Conservation (phyloP, 768 basidiomycete genomes). For the Leccinellum rugosiceps region DNA sequence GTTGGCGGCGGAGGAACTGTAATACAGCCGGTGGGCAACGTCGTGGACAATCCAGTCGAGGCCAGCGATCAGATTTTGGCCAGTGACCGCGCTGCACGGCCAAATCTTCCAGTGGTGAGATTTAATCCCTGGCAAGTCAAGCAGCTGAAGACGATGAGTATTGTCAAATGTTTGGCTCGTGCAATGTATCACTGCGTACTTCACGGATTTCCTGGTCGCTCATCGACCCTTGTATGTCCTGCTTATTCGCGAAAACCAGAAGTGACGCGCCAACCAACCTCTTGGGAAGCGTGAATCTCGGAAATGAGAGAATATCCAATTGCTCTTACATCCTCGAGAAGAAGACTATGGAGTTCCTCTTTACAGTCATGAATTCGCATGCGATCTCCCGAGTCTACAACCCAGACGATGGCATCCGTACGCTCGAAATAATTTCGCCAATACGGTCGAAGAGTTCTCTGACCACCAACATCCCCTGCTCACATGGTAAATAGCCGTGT, state of each 20-base stretch:
- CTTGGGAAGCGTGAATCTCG: constrained; percentile 40
- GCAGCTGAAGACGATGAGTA: constrained; percentile 47
- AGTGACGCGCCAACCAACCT: constrained; percentile 93
- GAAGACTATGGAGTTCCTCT: constrained; percentile 78
- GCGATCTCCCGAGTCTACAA: constrained; percentile 93
- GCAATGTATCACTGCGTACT: constrained; percentile 43
- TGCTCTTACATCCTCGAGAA: constrained; percentile 83
- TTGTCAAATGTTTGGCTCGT: constrained; percentile 7
- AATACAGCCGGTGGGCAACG: constrained; percentile 85
- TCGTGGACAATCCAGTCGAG: constrained; percentile 92
- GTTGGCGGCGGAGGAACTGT: constrained; percentile 44
- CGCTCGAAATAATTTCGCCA: constrained; percentile 99
- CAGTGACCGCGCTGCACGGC: constrained; percentile 91
- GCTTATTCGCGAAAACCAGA: constrained; percentile 96
- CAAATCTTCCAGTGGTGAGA: constrained; percentile 90
- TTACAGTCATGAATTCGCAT: constrained; percentile 89
- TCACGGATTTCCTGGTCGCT: constrained; percentile 76
- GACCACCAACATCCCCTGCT: constrained; percentile 97
- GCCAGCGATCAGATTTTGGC: constrained; percentile 77
- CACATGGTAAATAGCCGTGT: constrained; percentile 78
- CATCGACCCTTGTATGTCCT: constrained; percentile 89
- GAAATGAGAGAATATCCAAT: constrained; percentile 4
- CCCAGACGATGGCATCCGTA: constrained; percentile 98
- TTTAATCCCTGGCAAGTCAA: constrained; percentile 76
- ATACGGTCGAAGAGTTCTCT: constrained; percentile 92